Conservation (phyloP, 768 basidiomycete genomes). For the Neoboletus subvelutipes region DNA sequence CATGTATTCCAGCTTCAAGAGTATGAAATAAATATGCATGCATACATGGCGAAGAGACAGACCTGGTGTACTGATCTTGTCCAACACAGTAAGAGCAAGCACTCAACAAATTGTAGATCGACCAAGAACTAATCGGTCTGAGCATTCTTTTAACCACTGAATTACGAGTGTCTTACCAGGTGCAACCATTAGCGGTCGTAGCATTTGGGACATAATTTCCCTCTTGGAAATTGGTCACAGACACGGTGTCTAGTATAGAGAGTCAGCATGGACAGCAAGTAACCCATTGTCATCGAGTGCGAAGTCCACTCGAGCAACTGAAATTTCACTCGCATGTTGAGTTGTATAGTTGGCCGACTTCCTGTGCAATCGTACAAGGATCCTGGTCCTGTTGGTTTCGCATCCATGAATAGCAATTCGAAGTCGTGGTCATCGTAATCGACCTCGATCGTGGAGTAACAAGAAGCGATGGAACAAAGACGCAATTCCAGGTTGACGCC, state of each 20-base stretch:
- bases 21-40: not conserved
- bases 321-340: constrained; percentile 12
- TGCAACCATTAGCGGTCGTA: constrained; percentile 18
- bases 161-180: constrained; percentile 19
- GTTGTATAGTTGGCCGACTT: constrained; percentile 20
- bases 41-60: not conserved
- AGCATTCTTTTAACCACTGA: not conserved
- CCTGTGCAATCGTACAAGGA: constrained; percentile 21
- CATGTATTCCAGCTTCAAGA: constrained; percentile 23
- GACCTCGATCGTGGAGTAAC: not conserved
- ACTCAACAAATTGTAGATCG: constrained; percentile 31
- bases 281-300: not conserved
- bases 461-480: not conserved
- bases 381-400: constrained; percentile 3
- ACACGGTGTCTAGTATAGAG: constrained; percentile 16
- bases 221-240: constrained; percentile 16
- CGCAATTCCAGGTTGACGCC: not conserved
- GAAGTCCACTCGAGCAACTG: not conserved
- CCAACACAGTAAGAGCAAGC: constrained; percentile 24
- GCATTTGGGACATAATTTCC: constrained; percentile 17
- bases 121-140: constrained; percentile 27
- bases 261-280: not conserved
- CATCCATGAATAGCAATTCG: constrained; percentile 14
- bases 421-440: constrained; percentile 8
- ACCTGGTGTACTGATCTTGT: constrained; percentile 17